Evolutionary conservation across 306 rosid species (phyloP), one percentile per base, ranked within the genome.

Genomic region (Ormosia semicastrata): DNA sequence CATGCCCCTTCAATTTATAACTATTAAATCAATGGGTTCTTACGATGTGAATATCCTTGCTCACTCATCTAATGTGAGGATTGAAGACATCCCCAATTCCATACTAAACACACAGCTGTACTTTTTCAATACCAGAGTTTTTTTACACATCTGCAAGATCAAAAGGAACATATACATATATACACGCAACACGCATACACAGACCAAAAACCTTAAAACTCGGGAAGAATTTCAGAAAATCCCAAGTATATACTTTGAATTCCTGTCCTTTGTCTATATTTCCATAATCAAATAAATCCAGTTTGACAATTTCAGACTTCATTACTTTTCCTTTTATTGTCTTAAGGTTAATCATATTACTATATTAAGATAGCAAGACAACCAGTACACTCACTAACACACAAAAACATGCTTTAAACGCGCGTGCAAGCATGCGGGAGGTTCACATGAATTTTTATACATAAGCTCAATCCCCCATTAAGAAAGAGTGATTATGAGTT

Each of bases 371-470:
- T 66, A 77, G 81, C 24, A 54, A 44, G 29, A 85, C 65, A 79
- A 77, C 10, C 10, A 65, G 70, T 24, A 78, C 81, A 77, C 82
- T 82, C 82, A 81, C 77, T 78, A 85, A 86, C 91, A 87, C 96
- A 85, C 91, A 85, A 86, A 93, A 85, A 83, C 90, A 90, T 90
- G 91, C 43, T 84, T 83, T 83, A 73, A 91, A 76, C 85, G 85
- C 97, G 98, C 97, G 88, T 92, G 98, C 97, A 83, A 85, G 95
- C 90, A 91, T 89, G 93, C 88, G 12, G 49, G 77, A 62, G 77
- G 4, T 71, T 72, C 36, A 68, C 47, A 67, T 72, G 71, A 84
- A 72, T 77, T 77, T 78, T 82, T 50, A 86, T 76, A 63, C 76
- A 46, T 6, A 65, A 57, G 85, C 79, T 86, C 83, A 72, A 86